Evolutionary conservation across 2,329 filamentous ascomycete genomes (phyloP).

Genomic region (Zymoseptoria ardabiliae): DNA sequence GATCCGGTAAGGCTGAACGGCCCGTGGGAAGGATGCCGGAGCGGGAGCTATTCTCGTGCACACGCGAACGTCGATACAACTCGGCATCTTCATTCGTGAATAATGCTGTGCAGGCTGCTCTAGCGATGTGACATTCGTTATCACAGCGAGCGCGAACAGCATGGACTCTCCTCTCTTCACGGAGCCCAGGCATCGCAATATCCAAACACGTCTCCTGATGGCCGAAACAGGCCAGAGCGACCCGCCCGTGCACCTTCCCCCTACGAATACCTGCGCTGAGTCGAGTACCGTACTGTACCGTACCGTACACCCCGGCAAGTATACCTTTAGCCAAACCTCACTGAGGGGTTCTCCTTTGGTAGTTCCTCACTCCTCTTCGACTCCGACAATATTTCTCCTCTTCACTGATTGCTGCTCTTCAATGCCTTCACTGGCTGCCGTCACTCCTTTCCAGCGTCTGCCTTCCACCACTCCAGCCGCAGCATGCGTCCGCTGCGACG

Average conservation of each 20-base stretch:
- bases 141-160: background rate
- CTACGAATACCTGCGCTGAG: background rate
- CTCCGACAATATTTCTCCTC: background rate
- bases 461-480: background rate
- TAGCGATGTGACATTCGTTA: background rate
- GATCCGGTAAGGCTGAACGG: background rate
- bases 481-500: background rate
- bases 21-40: background rate
- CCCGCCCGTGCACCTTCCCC: too few relatives aligned
- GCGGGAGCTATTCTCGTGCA: background rate
- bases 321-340: background rate
- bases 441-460: background rate
- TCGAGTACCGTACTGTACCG: background rate
- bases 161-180: background rate
- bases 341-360: background rate
- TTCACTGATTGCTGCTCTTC: background rate
- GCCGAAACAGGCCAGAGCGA: background rate
- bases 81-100: background rate
- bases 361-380: background rate
- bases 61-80: background rate
- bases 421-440: background rate
- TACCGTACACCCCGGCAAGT: background rate
- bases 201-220: background rate
- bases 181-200: background rate
- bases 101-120: background rate